phyloP scores from a whole-genome alignment of 75 land plant genomes.

The Ceratopteris richardii region DNA sequence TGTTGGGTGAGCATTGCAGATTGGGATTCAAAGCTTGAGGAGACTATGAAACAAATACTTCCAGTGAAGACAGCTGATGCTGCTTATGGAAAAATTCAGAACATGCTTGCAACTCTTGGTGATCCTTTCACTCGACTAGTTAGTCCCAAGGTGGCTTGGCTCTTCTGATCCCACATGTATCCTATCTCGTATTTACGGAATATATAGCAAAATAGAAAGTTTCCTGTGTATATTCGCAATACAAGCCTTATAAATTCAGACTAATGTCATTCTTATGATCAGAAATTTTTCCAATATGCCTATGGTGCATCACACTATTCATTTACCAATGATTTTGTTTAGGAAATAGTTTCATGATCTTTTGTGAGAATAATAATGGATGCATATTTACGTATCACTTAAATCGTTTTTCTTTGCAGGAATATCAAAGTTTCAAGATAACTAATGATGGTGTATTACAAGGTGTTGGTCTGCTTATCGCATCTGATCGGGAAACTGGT shows the following conservation, averaged over 20 bases:
- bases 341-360: no score
- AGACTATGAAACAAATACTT: slow-evolving; percentile 84
- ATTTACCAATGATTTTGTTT: no score
- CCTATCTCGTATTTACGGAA: background rate
- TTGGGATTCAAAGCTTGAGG: slow-evolving; percentile 88
- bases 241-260: no score
- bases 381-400: no score
- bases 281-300: no score
- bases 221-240: no score
- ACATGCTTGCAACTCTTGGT: slow-evolving; percentile 92
- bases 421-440: slow-evolving; percentile 89
- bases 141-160: slow-evolving; percentile 66
- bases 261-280: no score
- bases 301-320: no score
- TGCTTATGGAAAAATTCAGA: slow-evolving; percentile 72
- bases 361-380: no score
- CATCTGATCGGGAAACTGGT: slow-evolving; percentile 68
- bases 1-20: slow-evolving; percentile 48
- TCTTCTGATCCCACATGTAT: background rate
- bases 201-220: background rate
- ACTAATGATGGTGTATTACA: slow-evolving; percentile 92
- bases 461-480: slow-evolving; percentile 91
- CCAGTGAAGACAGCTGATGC: slow-evolving; percentile 79
- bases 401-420: slow-evolving; percentile 52
- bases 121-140: slow-evolving; percentile 94